Base-by-base conservation (phyloP, 495 filamentous ascomycete genomes). In the Terfezia claveryi region DNA sequence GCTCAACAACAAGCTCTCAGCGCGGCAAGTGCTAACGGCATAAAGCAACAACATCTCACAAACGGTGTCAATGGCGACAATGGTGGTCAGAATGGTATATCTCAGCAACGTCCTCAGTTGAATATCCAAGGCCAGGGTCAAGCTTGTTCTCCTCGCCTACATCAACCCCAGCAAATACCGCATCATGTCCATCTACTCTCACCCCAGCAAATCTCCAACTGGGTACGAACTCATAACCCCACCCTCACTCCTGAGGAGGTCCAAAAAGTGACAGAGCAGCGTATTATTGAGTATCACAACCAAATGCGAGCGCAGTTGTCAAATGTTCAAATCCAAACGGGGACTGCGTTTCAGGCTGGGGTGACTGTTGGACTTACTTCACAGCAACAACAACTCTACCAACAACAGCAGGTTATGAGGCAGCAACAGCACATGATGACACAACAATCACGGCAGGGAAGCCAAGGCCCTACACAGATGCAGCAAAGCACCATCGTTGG, bases 191-290 rank as follows among this genome's bases (percentile, higher is more conserved):
- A 4, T 6, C 41, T 20, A 46, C 41, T 20, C 12, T 5, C 12
- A 14, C 41, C 41, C 14, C 41, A 46, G 17, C 23, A 51, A 55
- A 54, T 41, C 32, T 23, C 20, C 50, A 17, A 44, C 51, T 16
- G 32, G 14, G 17, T 9, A 44, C 51, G 41, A 16, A 37, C 32
- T 52, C 52, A 10, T 37, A 50, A 37, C n/a, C 53, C 53, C 14
- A 38, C 9, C 10, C 37, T 41, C 8, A 62, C 62, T 27, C 59
- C 62, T 17, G 56, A 62, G 53, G 58, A 65, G 23, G 55, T 62
- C 23, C 62, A 51, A 3, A 65, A 64, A 54, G 59, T 62, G 7
- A 62, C 63, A n/a, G 59, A 65, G 6, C 59, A 59, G 10, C 59
- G 62, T n/a, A 58, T 56, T 20, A 55, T 52, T 20, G 58, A 60